Conservation (phyloP, 1,284 basidiomycete species). For the Malassezia caprae region DNA sequence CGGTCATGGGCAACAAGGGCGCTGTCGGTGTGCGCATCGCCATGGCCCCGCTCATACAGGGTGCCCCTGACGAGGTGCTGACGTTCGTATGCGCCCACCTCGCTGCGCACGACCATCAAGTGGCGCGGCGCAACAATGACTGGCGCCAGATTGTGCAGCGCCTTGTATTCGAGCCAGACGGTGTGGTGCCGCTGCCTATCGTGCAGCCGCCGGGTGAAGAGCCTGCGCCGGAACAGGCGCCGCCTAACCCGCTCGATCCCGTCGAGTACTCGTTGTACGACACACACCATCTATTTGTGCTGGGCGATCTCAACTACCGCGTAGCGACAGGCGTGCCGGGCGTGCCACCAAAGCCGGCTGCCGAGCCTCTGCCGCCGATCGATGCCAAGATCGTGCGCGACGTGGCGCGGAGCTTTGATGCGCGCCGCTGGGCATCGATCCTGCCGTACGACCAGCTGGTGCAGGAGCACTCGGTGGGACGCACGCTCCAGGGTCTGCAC, state of each 20-base stretch:
- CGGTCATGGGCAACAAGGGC: conserved; percentile 82
- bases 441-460: conserved; percentile 38
- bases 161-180: conserved; percentile 58
- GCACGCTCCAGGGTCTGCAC: conserved; percentile 36
- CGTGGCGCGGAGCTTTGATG: conserved; percentile 21
- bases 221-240: conserved; percentile 25
- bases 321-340: conserved; percentile 19
- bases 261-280: conserved; percentile 42
- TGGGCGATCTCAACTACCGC: conserved; percentile 48
- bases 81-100: conserved; percentile 91
- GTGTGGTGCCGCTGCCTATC: conserved; percentile 22
- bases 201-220: conserved; percentile 8
- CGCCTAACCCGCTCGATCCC: conserved; percentile 28
- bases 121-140: conserved; percentile 65
- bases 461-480: conserved; percentile 19
- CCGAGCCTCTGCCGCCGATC: background rate
- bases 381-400: background rate
- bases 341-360: background rate
- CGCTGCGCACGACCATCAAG: conserved; percentile 66
- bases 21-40: conserved; percentile 80
- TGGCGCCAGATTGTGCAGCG: conserved; percentile 68
- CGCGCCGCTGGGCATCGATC: conserved; percentile 30
- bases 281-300: conserved; percentile 44
- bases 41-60: conserved; percentile 53
- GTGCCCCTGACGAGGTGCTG: conserved; percentile 27